Percentiles rank a stretch among this genome's conserved stretches.
Evolutionary conservation across 108 stramenopile genomes (phyloP).

Genomic region (Schizochytrium sp.): DNA sequence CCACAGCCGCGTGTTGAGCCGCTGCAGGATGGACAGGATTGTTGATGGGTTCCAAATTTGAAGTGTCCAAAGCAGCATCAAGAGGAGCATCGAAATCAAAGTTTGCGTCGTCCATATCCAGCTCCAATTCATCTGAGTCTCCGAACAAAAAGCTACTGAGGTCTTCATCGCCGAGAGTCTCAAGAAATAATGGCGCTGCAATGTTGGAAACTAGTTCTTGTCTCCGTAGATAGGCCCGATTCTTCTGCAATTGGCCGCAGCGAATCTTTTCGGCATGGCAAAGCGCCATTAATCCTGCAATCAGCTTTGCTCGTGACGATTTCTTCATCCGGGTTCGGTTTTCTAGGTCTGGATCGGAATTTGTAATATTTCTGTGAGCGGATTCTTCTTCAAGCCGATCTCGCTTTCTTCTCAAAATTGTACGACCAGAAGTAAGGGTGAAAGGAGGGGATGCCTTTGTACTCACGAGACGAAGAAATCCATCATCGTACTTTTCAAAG

Average conservation of each 20-base stretch:
- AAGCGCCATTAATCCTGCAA: not conserved
- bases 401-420: not conserved
- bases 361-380: no score
- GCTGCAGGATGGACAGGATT: no score
- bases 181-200: slow-evolving; percentile 13
- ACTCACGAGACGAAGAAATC: not conserved
- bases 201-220: not conserved
- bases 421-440: slow-evolving; percentile 12
- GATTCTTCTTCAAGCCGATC: not conserved
- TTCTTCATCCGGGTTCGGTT: not conserved
- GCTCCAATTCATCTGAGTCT: slow-evolving; percentile 13
- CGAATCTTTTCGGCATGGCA: not conserved
- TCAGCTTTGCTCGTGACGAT: slow-evolving; percentile 2
- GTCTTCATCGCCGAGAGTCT: not conserved
- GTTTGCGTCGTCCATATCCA: slow-evolving; percentile 19
- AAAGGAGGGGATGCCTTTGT: not conserved
- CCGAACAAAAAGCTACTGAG: not conserved
- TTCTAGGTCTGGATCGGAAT: not conserved
- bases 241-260: not conserved
- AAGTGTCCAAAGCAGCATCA: not conserved
- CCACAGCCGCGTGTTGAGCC: no score
- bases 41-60: not conserved
- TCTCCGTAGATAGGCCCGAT: not conserved
- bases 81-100: not conserved
- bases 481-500: not conserved